Base-by-base conservation (phyloP, 768 basidiomycete species). In the Gautieria morchelliformis region DNA sequence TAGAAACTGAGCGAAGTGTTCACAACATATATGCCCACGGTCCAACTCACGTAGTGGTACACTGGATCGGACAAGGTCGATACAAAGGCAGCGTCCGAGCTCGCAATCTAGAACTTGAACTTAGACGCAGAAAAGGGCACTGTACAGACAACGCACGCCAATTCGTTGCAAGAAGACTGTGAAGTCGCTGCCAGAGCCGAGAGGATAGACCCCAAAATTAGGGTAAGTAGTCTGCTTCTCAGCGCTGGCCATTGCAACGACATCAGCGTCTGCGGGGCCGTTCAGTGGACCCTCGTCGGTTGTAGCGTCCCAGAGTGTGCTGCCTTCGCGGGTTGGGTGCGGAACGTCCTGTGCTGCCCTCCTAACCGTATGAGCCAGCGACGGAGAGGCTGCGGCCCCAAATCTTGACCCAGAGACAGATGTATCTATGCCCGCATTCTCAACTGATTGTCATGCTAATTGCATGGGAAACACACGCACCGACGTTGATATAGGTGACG, bases 121-220 rank as follows among this genome's bases (percentile, higher is more conserved):
- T 57, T 40, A 50, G 19, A 22, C 14, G 15, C 14, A 50, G 7
- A 44, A 6, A 24, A 7, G 7, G 35, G 24, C 9, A 59, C 72
- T 15, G 68, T 61, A 56, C 69, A 64, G 63, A 56, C 9, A 59
- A 47, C 80, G 70, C 53, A 87, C 79, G 1, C 87, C 87, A 53
- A 83, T 74, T 42, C 84, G 75, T 68, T 97, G 91, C 63, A 98
- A 71, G 73, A 97, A 96, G 10, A 91, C 86, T 0, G 94, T 96
- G 63, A 78, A 97, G 69, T 97, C 95, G 58, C 89, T 91, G 24
- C 91, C 91, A 52, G 85, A 88, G 41, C 91, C 91, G n/a, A 93
- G 71, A 15, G 88, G 78, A 0, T 41, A 40, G 37, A 93, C 69
- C 19, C 67, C 61, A 49, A 61, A 55, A 17, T 52, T 60, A 12